Conservation (phyloP, 441 rosid genomes). For the Sinapis alba region DNA sequence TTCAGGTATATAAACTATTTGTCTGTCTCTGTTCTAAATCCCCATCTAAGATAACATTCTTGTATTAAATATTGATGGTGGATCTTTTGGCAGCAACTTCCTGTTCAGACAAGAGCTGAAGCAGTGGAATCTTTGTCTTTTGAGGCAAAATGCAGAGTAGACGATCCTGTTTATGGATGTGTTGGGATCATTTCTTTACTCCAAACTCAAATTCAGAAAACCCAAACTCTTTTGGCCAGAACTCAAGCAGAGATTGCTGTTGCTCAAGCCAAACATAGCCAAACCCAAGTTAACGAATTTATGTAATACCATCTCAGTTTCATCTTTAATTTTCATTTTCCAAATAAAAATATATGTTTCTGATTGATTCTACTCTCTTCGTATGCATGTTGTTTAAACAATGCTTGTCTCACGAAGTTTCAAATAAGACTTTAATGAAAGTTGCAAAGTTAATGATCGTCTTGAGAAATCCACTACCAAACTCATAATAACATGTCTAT, state of each 20-base stretch:
- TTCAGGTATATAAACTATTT: slow-evolving; percentile 46
- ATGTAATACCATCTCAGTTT: slow-evolving; percentile 10
- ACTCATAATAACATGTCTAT: neutral
- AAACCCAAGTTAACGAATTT: slow-evolving; percentile 11
- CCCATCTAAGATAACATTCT: neutral
- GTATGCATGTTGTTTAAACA: slow-evolving; percentile 10
- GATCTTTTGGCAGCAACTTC: slow-evolving; percentile 47
- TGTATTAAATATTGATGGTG: neutral
- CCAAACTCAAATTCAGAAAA: slow-evolving; percentile 46
- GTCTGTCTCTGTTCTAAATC: neutral
- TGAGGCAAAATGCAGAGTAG: slow-evolving; percentile 56
- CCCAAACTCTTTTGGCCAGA: slow-evolving; percentile 43
- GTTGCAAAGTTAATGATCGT: neutral
- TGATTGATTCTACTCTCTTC: neutral
- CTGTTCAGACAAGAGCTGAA: slow-evolving; percentile 42
- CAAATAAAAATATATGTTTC: slow-evolving; percentile 8
- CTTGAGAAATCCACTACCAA: neutral
- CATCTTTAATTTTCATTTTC: neutral
- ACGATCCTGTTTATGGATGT: slow-evolving; percentile 67
- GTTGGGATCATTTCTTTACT: slow-evolving; percentile 49
- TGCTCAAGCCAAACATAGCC: slow-evolving; percentile 26
- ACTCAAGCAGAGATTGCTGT: slow-evolving; percentile 49
- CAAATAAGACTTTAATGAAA: neutral
- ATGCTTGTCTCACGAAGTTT: neutral
- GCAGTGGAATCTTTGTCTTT: slow-evolving; percentile 53